These are phyloP conservation scores for Xylaria polymorpha DNA, from an alignment of 2,329 filamentous ascomycete genomes.

Conservation along the genomic window DNA sequence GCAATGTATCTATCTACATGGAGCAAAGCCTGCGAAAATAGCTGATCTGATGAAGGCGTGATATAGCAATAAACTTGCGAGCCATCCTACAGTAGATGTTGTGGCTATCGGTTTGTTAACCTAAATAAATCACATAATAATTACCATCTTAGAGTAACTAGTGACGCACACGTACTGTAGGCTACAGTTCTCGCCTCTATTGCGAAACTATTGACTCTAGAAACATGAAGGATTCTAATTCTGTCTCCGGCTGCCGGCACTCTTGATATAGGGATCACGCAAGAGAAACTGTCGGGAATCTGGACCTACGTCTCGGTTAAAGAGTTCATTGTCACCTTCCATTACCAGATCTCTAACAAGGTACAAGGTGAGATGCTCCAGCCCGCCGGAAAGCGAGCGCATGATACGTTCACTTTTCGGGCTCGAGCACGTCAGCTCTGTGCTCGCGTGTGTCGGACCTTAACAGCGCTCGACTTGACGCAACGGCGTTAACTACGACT, in stretches of 20 bases:
- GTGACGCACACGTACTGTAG: background rate
- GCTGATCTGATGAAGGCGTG: background rate
- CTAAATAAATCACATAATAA: slow-evolving; percentile 21
- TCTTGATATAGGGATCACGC: slow-evolving; percentile 8
- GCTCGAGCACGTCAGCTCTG: slow-evolving; percentile 23
- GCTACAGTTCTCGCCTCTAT: background rate
- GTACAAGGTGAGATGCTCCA: slow-evolving; percentile 9
- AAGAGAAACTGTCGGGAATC: slow-evolving; percentile 5
- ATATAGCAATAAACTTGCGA: background rate
- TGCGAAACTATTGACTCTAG: slow-evolving; percentile 15
- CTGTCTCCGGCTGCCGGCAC: slow-evolving; percentile 2
- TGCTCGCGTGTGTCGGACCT: slow-evolving; percentile 12
- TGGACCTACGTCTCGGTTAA: slow-evolving; percentile 34
- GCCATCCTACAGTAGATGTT: background rate
- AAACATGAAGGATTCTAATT: slow-evolving; percentile 20
- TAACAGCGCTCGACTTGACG: slow-evolving; percentile 34
- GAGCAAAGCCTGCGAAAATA: slow-evolving; percentile 16
- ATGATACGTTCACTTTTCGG: slow-evolving; percentile 15
- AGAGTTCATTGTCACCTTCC: slow-evolving; percentile 26
- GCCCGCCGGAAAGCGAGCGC: slow-evolving; percentile 33
- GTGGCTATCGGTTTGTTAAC: background rate
- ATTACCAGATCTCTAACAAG: slow-evolving; percentile 19
- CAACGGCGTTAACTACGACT: slow-evolving; percentile 40
- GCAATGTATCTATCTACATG: slow-evolving; percentile 1
- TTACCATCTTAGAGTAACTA: background rate